phyloP scores from a whole-genome alignment of 2,329 filamentous ascomycete genomes.

The Escovopsis sp. region DNA sequence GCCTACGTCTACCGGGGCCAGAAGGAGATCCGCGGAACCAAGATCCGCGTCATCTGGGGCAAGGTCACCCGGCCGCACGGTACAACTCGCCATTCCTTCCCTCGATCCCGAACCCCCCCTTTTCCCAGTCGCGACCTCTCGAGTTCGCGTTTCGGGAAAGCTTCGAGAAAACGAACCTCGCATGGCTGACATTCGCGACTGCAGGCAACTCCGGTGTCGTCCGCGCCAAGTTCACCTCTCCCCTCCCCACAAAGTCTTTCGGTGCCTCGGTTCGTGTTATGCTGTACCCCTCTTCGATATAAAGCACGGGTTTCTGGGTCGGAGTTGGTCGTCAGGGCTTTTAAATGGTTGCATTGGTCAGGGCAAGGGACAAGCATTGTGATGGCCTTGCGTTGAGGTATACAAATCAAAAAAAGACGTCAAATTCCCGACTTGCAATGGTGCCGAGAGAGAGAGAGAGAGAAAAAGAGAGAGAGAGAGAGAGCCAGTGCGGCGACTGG shows the following conservation, averaged over 20 bases:
- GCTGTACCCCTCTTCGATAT: conserved; percentile 97
- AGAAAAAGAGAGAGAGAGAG: conserved; percentile 1
- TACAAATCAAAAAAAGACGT: conserved; percentile 35
- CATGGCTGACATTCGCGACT: background rate
- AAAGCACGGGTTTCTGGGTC: conserved; percentile 38
- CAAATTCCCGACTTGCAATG: conserved; percentile 20
- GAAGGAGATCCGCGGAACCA: conserved; percentile 90
- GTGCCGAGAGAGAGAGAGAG: conserved; percentile 16
- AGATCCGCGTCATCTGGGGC: conserved; percentile 98
- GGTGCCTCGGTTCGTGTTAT: conserved; percentile 92
- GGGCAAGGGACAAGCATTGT: conserved; percentile 41
- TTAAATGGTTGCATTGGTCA: conserved; percentile 44
- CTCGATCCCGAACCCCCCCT: background rate
- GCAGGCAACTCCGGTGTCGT: conserved; percentile 94
- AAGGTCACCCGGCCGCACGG: conserved; percentile 93
- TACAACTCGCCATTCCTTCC: conserved; percentile 27
- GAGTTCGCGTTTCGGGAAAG: background rate
- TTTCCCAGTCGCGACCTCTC: background rate
- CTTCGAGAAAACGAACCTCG: too few relatives aligned
- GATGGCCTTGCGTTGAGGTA: conserved; percentile 35
- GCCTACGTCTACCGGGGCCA: conserved; percentile 96
- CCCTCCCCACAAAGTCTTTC: conserved; percentile 93
- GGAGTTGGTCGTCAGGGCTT: conserved; percentile 48
- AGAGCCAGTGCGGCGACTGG: too few relatives aligned
- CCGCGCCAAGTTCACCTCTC: conserved; percentile 90